Evolutionary conservation across 352 stramenopile species (phyloP), one percentile per base, ranked within the genome.

Genomic region (Globisporangium rhizosaccharum): DNA sequence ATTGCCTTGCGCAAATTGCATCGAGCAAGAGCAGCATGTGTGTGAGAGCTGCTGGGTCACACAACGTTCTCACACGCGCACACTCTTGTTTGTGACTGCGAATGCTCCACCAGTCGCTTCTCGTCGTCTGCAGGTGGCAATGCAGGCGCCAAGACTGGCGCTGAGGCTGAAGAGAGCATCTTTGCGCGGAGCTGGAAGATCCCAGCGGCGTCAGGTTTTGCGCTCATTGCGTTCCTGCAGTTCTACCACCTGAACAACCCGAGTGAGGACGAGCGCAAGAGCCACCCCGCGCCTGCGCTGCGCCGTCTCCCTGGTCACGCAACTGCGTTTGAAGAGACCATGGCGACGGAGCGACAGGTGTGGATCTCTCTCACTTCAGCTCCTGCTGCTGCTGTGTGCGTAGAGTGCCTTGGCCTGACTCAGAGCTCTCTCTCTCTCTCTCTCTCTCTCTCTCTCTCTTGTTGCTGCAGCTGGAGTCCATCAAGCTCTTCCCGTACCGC

Each of bases 401-500:
- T 42, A 8, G 18, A 18, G 3, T 26, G 37, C 28, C 2, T 5
- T 26, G 44, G 9, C 44, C 20, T 18, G 18, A 33, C 28, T 3
- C 28, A 33, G 28, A 5, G 17, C 44, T 15, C 44, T 28, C 5
- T 9, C 44, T 49, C 44, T 28, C 8, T 9, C 11, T 14, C 44
- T 12, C 39, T 12, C 44, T 28, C 5, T 9, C 44, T 49, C 44
- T 28, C 8, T 9, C 11, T 14, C 44, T 12, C 39, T 12, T 54
- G 23, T 47, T 46, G 45, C 15, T 72, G 58, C 20, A 70, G 66
- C 60, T 93, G 56, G 70, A 87, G 64, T 87, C 78, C 47, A 59
- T 95, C 39, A 89, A 92, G 53, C 56, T 92, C 28, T 68, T 91
- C 33, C 82, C 85, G 58, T 93, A 95, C 71, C 79, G 85, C 49